These are phyloP conservation scores for Haplographium delicatum DNA, from an alignment of 495 filamentous ascomycete genomes.

Conservation along the genomic window DNA sequence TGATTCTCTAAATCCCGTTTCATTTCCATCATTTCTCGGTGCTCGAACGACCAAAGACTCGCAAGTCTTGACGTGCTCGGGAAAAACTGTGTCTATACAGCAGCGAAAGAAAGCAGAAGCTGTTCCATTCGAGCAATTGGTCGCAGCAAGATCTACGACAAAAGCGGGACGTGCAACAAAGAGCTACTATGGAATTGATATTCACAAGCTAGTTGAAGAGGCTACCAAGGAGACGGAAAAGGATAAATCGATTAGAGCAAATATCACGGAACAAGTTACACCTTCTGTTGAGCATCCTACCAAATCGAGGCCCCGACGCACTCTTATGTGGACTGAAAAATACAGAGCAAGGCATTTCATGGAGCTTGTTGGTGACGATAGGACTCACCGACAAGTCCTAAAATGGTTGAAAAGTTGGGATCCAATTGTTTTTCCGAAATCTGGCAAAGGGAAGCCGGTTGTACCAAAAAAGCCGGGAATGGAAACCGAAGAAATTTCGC, in stretches of 20 bases:
- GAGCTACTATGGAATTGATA: constrained; percentile 87
- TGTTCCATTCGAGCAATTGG: constrained; percentile 60
- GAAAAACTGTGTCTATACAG: constrained; percentile 52
- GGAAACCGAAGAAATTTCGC: constrained; percentile 56
- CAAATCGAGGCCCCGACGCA: constrained; percentile 41
- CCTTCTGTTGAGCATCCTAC: constrained; percentile 33
- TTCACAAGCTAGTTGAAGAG: constrained; percentile 73
- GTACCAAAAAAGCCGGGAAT: constrained; percentile 28
- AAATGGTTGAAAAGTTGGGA: constrained; percentile 96
- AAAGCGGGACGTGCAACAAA: constrained; percentile 68
- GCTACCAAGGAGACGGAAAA: constrained; percentile 43
- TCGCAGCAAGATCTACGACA: constrained; percentile 62
- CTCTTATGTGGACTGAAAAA: constrained; percentile 77
- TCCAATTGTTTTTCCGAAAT: constrained; percentile 78
- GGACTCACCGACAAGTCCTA: constrained; percentile 86
- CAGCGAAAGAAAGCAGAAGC: constrained; percentile 41
- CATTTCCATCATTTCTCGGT: constrained; percentile 20
- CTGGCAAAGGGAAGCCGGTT: constrained; percentile 46
- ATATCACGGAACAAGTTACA: constrained; percentile 27
- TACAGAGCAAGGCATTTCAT: constrained; percentile 90
- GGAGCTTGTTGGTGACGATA: constrained; percentile 89
- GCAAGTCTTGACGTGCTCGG: constrained; percentile 60
- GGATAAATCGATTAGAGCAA: constrained; percentile 9
- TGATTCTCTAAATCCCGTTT: constrained; percentile 14
- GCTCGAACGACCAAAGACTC: constrained; percentile 3